Conservation (phyloP, 2,329 filamentous ascomycete species). For the Paramyrothecium sp. region DNA sequence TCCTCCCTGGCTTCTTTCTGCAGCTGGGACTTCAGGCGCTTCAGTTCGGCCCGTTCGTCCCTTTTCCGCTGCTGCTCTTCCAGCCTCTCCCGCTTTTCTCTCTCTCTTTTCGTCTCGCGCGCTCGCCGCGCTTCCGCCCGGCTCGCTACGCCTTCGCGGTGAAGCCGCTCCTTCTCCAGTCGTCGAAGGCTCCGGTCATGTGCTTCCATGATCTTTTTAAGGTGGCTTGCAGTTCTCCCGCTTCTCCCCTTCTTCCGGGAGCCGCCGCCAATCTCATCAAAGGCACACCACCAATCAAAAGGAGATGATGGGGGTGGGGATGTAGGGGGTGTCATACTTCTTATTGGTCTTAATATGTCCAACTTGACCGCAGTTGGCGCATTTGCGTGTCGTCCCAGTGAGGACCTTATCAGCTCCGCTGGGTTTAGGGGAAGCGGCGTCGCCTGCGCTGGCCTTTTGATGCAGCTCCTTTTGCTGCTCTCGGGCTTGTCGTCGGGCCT, state of each 20-base stretch:
- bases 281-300: slow-evolving; percentile 31
- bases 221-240: slow-evolving; percentile 11
- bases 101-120: slow-evolving; percentile 6
- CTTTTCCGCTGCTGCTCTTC: slow-evolving; percentile 4
- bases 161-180: slow-evolving; percentile 2
- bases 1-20: slow-evolving; percentile 13
- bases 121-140: slow-evolving; percentile 2
- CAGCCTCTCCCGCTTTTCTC: background rate
- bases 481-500: slow-evolving; percentile 82
- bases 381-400: slow-evolving; percentile 80
- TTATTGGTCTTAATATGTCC: slow-evolving; percentile 99
- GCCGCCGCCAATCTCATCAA: slow-evolving; percentile 5
- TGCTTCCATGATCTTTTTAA: slow-evolving; percentile 17
- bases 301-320: slow-evolving; percentile 23
- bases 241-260: slow-evolving; percentile 9
- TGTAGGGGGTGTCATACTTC: slow-evolving; percentile 62
- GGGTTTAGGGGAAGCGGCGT: slow-evolving; percentile 49
- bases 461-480: slow-evolving; percentile 80
- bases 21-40: slow-evolving; percentile 13
- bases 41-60: slow-evolving; percentile 11
- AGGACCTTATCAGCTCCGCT: slow-evolving; percentile 47
- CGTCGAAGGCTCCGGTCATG: slow-evolving; percentile 15
- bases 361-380: slow-evolving; percentile 94
- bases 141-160: slow-evolving; percentile 2
- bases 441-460: slow-evolving; percentile 41